These are phyloP conservation scores for Silene vulgaris DNA, from an alignment of 179 eudicot species.

Conservation along the genomic window DNA sequence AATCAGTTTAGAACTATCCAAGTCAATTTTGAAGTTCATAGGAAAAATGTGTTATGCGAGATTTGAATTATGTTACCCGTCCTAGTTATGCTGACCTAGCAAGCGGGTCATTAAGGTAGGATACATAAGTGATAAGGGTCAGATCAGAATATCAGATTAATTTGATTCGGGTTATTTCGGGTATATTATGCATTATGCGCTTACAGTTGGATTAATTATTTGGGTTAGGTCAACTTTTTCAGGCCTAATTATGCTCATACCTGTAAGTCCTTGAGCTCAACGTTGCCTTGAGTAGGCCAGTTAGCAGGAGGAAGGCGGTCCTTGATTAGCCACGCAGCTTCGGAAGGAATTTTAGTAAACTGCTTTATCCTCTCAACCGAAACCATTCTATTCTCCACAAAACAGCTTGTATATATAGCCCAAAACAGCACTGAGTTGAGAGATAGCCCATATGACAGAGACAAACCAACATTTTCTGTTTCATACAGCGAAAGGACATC, in stretches of 20 bases:
- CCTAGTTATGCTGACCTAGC: background rate
- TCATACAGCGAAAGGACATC: conserved; percentile 8
- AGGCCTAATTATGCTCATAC: conserved; percentile 26
- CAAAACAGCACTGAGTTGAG: conserved; percentile 62
- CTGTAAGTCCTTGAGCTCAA: conserved; percentile 71
- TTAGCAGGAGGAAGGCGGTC: conserved; percentile 57
- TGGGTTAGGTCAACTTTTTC: too few species aligned
- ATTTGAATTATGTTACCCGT: background rate
- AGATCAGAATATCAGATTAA: too few species aligned
- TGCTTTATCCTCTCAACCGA: conserved; percentile 96
- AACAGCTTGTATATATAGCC: conserved; percentile 80
- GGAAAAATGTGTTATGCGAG: background rate
- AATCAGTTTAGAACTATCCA: background rate
- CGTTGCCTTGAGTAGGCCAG: conserved; percentile 79
- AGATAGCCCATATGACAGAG: conserved; percentile 86
- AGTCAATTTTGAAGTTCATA: background rate
- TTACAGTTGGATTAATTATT: too few species aligned
- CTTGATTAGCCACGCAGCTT: conserved; percentile 70
- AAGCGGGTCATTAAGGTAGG: too few species aligned
- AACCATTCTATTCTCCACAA: conserved; percentile 91
- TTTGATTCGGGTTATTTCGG: too few species aligned
- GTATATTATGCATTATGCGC: too few species aligned
- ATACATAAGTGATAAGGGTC: too few species aligned
- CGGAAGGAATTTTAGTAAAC: conserved; percentile 66
- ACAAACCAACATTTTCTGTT: conserved; percentile 79